These are phyloP conservation scores for Podila clonocystis DNA, from an alignment of 192 early-diverging fungal species.

Conservation along the genomic window DNA sequence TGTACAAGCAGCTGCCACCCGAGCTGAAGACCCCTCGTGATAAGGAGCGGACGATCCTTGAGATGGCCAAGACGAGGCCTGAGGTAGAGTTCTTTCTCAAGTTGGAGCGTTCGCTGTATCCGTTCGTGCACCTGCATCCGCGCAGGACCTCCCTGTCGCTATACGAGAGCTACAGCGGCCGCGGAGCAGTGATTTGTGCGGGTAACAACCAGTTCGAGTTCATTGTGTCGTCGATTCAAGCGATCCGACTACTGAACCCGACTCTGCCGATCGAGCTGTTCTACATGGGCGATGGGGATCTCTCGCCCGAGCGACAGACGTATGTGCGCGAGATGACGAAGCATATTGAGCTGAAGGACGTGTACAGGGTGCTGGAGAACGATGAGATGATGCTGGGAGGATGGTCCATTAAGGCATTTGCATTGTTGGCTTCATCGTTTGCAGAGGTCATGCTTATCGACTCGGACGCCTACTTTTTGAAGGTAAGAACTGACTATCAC, in stretches of 20 bases:
- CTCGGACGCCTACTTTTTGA: slow-evolving; percentile 68
- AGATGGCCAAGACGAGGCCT: background rate
- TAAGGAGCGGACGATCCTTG: background rate
- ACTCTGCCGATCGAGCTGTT: slow-evolving; percentile 66
- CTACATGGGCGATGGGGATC: slow-evolving; percentile 54
- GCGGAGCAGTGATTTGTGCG: slow-evolving; percentile 58
- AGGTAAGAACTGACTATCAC: background rate
- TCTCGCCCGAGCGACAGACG: slow-evolving; percentile 17
- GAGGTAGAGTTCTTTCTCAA: slow-evolving; percentile 32
- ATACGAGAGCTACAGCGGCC: slow-evolving; percentile 6
- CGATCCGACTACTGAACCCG: slow-evolving; percentile 49
- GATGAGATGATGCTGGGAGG: slow-evolving; percentile 49
- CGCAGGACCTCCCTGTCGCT: slow-evolving; percentile 14
- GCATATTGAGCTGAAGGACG: slow-evolving; percentile 36
- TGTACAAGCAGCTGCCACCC: slow-evolving; percentile 8
- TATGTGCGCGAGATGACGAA: slow-evolving; percentile 21
- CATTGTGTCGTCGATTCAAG: slow-evolving; percentile 34
- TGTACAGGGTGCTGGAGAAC: slow-evolving; percentile 42
- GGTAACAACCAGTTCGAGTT: slow-evolving; percentile 52
- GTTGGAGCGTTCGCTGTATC: slow-evolving; percentile 19
- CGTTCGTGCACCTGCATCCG: slow-evolving; percentile 10
- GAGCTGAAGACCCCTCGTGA: background rate
- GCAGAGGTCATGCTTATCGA: slow-evolving; percentile 66
- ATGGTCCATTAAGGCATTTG: slow-evolving; percentile 71
- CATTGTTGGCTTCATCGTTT: slow-evolving; percentile 64